Evolutionary conservation across 805 yeast genomes (phyloP), one percentile per base, ranked within the genome.

Genomic region (Sugiyamaella smithiae): DNA sequence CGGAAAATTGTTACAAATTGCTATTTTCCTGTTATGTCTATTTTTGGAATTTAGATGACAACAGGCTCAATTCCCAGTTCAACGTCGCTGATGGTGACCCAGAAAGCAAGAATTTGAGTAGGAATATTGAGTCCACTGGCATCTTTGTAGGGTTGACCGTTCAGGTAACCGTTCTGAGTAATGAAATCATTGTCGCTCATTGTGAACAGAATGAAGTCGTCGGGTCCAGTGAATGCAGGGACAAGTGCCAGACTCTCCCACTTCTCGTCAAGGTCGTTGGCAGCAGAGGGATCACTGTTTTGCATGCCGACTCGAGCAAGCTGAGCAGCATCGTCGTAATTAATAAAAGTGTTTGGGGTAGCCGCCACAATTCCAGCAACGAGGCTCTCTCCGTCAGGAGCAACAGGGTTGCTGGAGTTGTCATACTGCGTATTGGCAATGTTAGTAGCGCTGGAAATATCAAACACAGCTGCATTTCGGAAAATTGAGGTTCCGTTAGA

Each of bases 181-280:
- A 52, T 52, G 40, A 52, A 52, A 31, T 52, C 55, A 32, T 52
- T 52, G 43, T 52, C 55, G 31, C 53, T 52, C 45, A 49, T 44
- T 16, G 49, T 36, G 44, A 52, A 41, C 26, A 52, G 31, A 46
- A 52, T 49, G 43, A 45, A 52, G 36, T 52, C 55, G 20, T 49
- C 32, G 9, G 52, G 48, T 6, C 45, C 51, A 11, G 22, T 22
- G 40, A 33, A 36, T 2, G 53, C 38, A 2, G 55, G 55, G 6
- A 43, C 55, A 4, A 52, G 45, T 11, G 55, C 46, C 11, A 52
- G 24, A 32, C 51, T 45, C 28, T 52, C 55, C 55, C 55, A 52
- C 23, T 52, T 52, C 23, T 49, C 51, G 40, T 52, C 46, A n/a
- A 52, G 43, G n/a, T 52, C 56, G 14, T 32, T 26, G n/a, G 43